Evolutionary conservation across 2,329 filamentous ascomycete species (phyloP), one percentile per base, ranked within the genome.

Genomic region (Kalmusia sp.): DNA sequence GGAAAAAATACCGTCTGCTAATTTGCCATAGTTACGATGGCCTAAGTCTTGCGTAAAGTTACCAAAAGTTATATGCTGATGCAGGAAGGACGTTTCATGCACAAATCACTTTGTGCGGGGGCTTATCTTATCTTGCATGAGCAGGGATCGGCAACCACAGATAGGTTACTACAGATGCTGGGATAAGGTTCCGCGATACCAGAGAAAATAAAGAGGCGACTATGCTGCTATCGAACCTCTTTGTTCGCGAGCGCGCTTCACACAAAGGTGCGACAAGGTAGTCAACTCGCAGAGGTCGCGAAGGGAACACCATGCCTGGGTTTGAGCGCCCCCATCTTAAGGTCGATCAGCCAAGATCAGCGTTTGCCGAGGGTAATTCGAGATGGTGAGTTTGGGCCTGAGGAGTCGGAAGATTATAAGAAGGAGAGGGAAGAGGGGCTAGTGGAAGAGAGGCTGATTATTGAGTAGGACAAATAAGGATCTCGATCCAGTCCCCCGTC

Each of bases 401-500:
- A 9, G 1, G 14, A 7, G 15, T 6, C 11, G 2, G 1, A 5
- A 24, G 21, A 14, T 3, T 24, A 4, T 12, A 14, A 24, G n/a
- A 24, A 6, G 7, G 3, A 22, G 37, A 14, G 3, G 24, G n/a
- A 25, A 17, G 11, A 25, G 11, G 15, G 6, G 15, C 5, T 8
- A 22, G 3, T 38, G 3, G 22, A 15, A 9, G n/a, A 38, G 54
- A 40, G 15, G n/a, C 28, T 27, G 3, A 17, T 9, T 22, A 3
- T n/a, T 21, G n/a, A 1, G 31, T 38, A 71, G 68, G 73, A 81
- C 77, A 9, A 81, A 81, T 51, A 75, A 73, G 59, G 80, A 82
- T 63, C 70, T 82, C 5, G 80, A 82, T 49, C 80, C 80, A 3
- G 77, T 81, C 6, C 76, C 79, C 5, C 67, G 64, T 19, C 63